Conservation (phyloP, 257 asterid genomes). For the Mentha longifolia region DNA sequence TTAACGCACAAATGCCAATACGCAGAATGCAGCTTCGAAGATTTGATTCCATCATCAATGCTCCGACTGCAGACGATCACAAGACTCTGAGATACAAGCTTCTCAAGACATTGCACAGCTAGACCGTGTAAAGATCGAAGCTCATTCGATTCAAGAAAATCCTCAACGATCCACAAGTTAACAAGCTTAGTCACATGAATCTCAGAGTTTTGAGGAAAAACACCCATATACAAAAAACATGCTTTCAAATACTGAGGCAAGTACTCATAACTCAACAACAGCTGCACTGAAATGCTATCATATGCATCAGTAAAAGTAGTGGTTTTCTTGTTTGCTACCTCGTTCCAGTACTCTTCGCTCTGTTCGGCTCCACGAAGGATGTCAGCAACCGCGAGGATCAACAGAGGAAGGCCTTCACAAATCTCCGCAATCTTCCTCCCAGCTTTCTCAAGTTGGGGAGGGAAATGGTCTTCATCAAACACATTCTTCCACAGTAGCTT, state of each 20-base stretch:
- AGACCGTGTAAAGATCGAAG: not conserved
- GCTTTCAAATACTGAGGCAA: not conserved
- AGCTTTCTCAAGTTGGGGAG: not conserved
- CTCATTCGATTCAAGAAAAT: conserved; percentile 16
- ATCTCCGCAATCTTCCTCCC: not conserved
- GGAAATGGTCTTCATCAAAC: conserved; percentile 7
- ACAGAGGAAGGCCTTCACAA: conserved; percentile 40
- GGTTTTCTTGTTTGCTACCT: conserved; percentile 7
- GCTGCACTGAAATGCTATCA: not conserved
- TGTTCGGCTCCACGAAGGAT: not conserved
- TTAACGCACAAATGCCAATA: not conserved
- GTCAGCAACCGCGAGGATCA: conserved; percentile 9
- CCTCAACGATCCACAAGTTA: conserved; percentile 15
- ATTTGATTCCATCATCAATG: not conserved
- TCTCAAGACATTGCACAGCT: not conserved
- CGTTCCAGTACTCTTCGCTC: conserved; percentile 17
- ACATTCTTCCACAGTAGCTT: conserved; percentile 6
- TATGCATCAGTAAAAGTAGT: not conserved
- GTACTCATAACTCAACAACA: conserved; percentile 34
- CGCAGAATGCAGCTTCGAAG: conserved; percentile 17
- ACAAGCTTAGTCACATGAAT: conserved; percentile 23
- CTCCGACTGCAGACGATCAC: not conserved
- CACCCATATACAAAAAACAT: not conserved
- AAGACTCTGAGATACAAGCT: conserved; percentile 3
- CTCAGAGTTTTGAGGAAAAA: not conserved